A percentile compares a stretch with the other conserved stretches of the same genome.
Evolutionary conservation across 2,329 filamentous ascomycete genomes (phyloP).

Genomic region (Fusarium ramigenum): DNA sequence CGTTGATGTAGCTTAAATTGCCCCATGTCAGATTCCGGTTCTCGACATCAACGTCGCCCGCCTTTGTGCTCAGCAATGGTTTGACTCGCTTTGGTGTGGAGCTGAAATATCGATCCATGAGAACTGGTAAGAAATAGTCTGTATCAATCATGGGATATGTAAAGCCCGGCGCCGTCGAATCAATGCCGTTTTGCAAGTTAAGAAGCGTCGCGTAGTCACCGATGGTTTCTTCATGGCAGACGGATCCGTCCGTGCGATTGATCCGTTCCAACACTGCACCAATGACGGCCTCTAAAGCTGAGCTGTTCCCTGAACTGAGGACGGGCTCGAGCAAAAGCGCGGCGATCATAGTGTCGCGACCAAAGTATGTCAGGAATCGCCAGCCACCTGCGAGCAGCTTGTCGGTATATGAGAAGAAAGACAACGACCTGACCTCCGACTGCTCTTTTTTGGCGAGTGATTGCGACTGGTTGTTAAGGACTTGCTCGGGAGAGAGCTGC

Average conservation of each 20-base stretch:
- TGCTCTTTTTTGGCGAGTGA: constrained; percentile 53
- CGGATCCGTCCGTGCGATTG: constrained; percentile 66
- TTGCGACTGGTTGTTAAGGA: constrained; percentile 59
- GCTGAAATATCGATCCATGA: constrained; percentile 68
- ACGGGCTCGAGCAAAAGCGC: constrained; percentile 66
- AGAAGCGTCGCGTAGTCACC: constrained; percentile 71
- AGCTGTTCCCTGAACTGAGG: constrained; percentile 62
- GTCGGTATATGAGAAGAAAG: constrained; percentile 70
- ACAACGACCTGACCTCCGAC: constrained; percentile 48
- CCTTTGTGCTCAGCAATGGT: constrained; percentile 52
- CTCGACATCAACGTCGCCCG: constrained; percentile 56
- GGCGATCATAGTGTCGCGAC: constrained; percentile 71
- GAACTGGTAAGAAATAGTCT: constrained; percentile 67
- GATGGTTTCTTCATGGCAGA: constrained; percentile 72
- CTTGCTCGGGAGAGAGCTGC: constrained; percentile 59
- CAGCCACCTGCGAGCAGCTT: constrained; percentile 72
- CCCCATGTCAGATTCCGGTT: constrained; percentile 64
- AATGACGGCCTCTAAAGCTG: constrained; percentile 69
- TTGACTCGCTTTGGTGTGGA: constrained; percentile 49
- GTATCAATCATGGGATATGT: constrained; percentile 72
- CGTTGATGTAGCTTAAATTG: constrained; percentile 60
- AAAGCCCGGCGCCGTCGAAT: constrained; percentile 62
- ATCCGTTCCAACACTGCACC: constrained; percentile 68
- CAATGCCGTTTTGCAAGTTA: constrained; percentile 62
- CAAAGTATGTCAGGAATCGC: constrained; percentile 74